A percentile compares a stretch with the other conserved stretches of the same genome.
These are phyloP conservation scores for Leccinum imitatum DNA, from an alignment of 768 basidiomycete genomes.

Conservation along the genomic window DNA sequence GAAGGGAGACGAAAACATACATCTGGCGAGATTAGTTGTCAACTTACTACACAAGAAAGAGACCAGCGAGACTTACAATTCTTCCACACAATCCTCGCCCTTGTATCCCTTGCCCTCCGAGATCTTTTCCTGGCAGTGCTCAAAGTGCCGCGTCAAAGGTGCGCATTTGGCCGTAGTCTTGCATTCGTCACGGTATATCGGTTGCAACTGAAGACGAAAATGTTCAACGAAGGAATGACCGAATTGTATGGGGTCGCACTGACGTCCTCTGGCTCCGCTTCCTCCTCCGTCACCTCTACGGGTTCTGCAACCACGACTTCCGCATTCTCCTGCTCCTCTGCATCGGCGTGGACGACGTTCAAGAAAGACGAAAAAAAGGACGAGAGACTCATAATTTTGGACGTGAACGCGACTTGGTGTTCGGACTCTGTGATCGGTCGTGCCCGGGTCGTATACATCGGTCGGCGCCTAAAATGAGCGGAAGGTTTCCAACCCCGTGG, in stretches of 20 bases:
- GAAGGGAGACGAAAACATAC: conserved; percentile 18
- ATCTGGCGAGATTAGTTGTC: conserved; percentile 15
- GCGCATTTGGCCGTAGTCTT: conserved; percentile 64
- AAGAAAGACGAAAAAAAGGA: conserved; percentile 46
- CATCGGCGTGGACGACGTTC: conserved; percentile 42
- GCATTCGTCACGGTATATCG: conserved; percentile 75
- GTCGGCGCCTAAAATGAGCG: conserved; percentile 21
- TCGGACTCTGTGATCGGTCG: conserved; percentile 2
- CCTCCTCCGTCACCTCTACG: conserved; percentile 48
- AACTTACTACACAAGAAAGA: neutral
- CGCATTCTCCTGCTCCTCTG: conserved; percentile 29
- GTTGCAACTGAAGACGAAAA: conserved; percentile 44
- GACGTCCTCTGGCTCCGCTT: conserved; percentile 81
- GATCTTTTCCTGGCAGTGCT: conserved; percentile 89
- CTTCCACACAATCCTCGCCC: conserved; percentile 91
- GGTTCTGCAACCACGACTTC: conserved; percentile 38
- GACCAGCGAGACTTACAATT: conserved; percentile 57
- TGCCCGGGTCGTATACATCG: conserved; percentile 18
- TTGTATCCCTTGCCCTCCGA: conserved; percentile 79
- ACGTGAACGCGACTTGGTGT: conserved; percentile 11
- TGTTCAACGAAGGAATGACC: neutral
- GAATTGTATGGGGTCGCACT: conserved; percentile 30
- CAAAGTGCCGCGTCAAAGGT: conserved; percentile 75
- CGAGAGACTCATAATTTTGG: conserved; percentile 38
- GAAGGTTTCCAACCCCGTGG: too few species aligned